Evolutionary conservation across 2,329 filamentous ascomycete genomes (phyloP), one percentile per base, ranked within the genome.

Genomic region (Aspergillus latus): DNA sequence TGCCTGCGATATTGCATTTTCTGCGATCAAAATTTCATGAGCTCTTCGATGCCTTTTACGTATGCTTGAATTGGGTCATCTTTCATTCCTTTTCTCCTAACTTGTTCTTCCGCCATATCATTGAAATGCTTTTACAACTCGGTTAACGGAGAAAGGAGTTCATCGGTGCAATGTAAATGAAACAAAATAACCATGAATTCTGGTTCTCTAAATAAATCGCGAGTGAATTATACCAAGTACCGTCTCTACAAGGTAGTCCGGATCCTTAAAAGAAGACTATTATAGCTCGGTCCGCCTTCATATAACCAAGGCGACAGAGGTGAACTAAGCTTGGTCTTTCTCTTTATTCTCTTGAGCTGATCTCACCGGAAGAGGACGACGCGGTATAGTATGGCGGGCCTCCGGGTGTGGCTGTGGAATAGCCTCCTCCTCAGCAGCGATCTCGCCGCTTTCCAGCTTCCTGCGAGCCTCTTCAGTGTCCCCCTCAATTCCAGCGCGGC

Each of bases 381-480:
- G 49, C 30, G 54, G 54, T 11, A 57, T 28, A 30, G 45, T 34
- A 39, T 29, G 62, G 44, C 68, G 57, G 26, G 30, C 44, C 67
- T 63, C 34, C 74, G 66, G 1, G 69, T 73, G 47, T 64, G 65
- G 37, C 70, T 21, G 34, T 62, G 6, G 71, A 62, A 48, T 74
- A 64, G 63, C 32, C 30, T 69, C 69, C 9, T 62, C 60, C 7
- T 54, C 49, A 16, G 51, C 30, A 9, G 45, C 51, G 26, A 57
- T 47, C 16, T 61, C 55, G 9, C 59, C 62, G 9, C 34, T 58
- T 34, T 62, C 62, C 45, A 64, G 36, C 30, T 57, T 49, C 10
- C 47, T 56, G 1, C 49, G 56, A 13, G 62, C 60, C 2, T 56
- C 58, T 9, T 61, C 59, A 5, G 42, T 49, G 21, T 59, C 49